Percentiles rank a stretch among this genome's conserved stretches.
Conservation (phyloP, 1,284 basidiomycete species). For the Mycosarcoma mackinlayi region DNA sequence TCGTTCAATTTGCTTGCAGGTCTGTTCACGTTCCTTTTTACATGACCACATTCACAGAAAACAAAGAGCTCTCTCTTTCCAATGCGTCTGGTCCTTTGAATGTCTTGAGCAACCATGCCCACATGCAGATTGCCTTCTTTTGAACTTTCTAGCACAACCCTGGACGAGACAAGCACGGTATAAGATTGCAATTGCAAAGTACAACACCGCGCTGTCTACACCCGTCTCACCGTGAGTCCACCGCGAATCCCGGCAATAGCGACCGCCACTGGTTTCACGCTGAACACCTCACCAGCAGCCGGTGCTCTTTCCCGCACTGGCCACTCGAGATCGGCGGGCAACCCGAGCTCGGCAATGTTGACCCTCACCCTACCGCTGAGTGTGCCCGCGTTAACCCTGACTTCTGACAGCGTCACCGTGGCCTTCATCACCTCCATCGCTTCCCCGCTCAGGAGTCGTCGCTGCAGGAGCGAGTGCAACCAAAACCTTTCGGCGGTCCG, state of each 20-base stretch:
- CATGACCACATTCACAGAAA: no score
- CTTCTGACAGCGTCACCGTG: slow-evolving; percentile 29
- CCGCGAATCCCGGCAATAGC: slow-evolving; percentile 31
- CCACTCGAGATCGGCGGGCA: slow-evolving; percentile 49
- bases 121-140: no score
- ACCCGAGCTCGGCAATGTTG: slow-evolving; percentile 29
- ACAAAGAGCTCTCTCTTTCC: no score
- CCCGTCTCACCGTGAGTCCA: slow-evolving; percentile 26
- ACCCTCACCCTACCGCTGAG: slow-evolving; percentile 38
- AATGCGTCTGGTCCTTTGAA: no score
- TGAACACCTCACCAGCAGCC: slow-evolving; percentile 13
- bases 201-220: no score
- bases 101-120: no score
- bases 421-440: slow-evolving; percentile 20
- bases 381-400: slow-evolving; percentile 30
- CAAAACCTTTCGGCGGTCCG: slow-evolving; percentile 41
- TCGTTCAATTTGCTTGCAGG: background rate
- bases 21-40: background rate
- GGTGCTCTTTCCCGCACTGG: slow-evolving; percentile 13
- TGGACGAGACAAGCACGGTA: background rate
- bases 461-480: slow-evolving; percentile 32
- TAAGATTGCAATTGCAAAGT: no score
- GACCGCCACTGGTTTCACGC: slow-evolving; percentile 18
- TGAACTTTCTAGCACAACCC: no score
- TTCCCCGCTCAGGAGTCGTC: background rate